Conservation (phyloP, 768 basidiomycete genomes). For the Phaffia australis region DNA sequence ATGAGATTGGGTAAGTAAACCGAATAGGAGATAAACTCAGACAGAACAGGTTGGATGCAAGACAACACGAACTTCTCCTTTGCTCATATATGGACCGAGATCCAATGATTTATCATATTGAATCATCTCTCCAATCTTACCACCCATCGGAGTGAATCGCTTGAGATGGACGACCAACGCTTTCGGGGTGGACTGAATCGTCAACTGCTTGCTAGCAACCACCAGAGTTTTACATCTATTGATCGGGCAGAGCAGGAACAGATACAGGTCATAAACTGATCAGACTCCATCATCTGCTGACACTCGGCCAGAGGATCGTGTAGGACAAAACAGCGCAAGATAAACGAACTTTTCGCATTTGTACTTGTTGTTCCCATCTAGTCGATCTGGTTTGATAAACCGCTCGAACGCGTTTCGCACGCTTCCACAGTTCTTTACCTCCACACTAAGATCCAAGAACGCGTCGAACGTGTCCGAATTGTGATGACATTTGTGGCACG, state of each 20-base stretch:
- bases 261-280: neutral
- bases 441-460: constrained; percentile 84
- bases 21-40: constrained; percentile 4
- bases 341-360: constrained; percentile 85
- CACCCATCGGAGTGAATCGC: constrained; percentile 73
- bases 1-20: neutral
- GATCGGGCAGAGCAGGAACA: neutral
- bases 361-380: constrained; percentile 90
- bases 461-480: constrained; percentile 95
- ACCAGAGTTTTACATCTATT: constrained; percentile 83
- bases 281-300: constrained; percentile 1
- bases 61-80: constrained; percentile 45
- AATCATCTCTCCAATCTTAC: constrained; percentile 68
- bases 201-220: constrained; percentile 79
- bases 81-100: constrained; percentile 71
- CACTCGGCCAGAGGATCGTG: no score
- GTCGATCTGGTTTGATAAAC: constrained; percentile 67
- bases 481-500: constrained; percentile 65
- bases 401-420: constrained; percentile 64
- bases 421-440: constrained; percentile 47
- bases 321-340: neutral
- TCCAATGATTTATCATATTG: constrained; percentile 66
- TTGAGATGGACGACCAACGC: constrained; percentile 89
- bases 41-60: neutral
- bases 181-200: constrained; percentile 72